These are phyloP conservation scores for Nannochloropsis granulata DNA, from an alignment of 108 stramenopile genomes.

Conservation along the genomic window DNA sequence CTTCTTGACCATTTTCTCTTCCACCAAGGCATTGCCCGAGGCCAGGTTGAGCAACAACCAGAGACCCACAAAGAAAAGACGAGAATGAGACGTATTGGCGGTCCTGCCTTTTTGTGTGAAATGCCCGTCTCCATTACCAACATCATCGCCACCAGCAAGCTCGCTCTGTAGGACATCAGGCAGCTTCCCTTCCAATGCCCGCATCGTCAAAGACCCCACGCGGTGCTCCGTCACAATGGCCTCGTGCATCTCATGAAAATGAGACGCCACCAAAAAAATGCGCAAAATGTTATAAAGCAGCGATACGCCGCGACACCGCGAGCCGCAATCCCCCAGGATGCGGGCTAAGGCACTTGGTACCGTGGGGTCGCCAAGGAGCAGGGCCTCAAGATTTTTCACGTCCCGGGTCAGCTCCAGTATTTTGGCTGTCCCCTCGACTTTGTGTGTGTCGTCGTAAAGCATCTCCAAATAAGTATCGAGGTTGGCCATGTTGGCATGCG, in stretches of 20 bases:
- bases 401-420: not conserved
- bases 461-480: not conserved
- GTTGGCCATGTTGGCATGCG: not conserved
- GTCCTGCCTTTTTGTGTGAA: no score
- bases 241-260: not conserved
- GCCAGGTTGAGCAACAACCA: not conserved
- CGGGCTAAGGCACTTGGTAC: not conserved
- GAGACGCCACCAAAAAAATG: not conserved
- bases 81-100: not conserved
- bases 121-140: no score
- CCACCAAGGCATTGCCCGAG: not conserved
- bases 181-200: not conserved
- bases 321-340: not conserved
- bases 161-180: no score
- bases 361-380: not conserved
- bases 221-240: not conserved
- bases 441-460: not conserved
- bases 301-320: not conserved
- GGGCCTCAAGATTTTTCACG: not conserved
- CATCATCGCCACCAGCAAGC: no score
- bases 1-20: not conserved
- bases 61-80: not conserved
- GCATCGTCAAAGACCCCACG: not conserved
- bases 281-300: not conserved
- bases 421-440: not conserved